Evolutionary conservation across 495 filamentous ascomycete genomes (phyloP).

Genomic region (Polyplosphaeria fusca): DNA sequence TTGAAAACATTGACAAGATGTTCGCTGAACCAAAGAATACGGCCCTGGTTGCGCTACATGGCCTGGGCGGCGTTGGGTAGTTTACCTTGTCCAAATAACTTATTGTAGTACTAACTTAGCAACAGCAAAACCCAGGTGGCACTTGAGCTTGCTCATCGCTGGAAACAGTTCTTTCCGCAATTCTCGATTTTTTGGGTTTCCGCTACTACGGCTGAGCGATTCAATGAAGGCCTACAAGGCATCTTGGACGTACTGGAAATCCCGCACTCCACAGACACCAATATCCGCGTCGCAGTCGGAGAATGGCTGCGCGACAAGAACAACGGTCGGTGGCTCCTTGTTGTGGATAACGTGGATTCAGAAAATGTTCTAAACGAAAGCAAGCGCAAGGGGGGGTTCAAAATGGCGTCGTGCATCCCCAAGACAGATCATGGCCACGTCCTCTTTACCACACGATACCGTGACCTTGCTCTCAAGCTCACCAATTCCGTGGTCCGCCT

Average conservation of each 20-base stretch:
- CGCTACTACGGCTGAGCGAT: neutral
- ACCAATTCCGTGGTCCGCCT: conserved; percentile 2
- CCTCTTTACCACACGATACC: conserved; percentile 10
- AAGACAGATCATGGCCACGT: conserved; percentile 18
- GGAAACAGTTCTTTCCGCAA: conserved; percentile 8
- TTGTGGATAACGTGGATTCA: conserved; percentile 15
- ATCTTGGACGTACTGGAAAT: conserved; percentile 3
- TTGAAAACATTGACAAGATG: conserved; percentile 4
- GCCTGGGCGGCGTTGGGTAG: conserved; percentile 14
- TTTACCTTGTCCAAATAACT: neutral
- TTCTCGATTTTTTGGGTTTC: conserved; percentile 16
- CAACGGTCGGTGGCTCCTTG: conserved; percentile 10
- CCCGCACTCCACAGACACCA: conserved; percentile 8
- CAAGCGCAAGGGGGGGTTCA: conserved; percentile 2
- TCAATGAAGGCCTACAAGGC: conserved; percentile 4
- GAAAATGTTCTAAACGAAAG: conserved; percentile 2
- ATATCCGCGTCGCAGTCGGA: conserved; percentile 3
- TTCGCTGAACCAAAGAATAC: conserved; percentile 15
- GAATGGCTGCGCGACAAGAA: conserved; percentile 11
- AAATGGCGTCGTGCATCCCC: conserved; percentile 12
- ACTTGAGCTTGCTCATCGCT: conserved; percentile 8
- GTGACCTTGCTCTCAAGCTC: neutral
- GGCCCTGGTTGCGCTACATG: conserved; percentile 10
- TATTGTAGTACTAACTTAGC: neutral
- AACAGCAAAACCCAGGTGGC: conserved; percentile 15